These are phyloP conservation scores for Colletotrichum agaves DNA, from an alignment of 2,329 filamentous ascomycete genomes.

Conservation along the genomic window DNA sequence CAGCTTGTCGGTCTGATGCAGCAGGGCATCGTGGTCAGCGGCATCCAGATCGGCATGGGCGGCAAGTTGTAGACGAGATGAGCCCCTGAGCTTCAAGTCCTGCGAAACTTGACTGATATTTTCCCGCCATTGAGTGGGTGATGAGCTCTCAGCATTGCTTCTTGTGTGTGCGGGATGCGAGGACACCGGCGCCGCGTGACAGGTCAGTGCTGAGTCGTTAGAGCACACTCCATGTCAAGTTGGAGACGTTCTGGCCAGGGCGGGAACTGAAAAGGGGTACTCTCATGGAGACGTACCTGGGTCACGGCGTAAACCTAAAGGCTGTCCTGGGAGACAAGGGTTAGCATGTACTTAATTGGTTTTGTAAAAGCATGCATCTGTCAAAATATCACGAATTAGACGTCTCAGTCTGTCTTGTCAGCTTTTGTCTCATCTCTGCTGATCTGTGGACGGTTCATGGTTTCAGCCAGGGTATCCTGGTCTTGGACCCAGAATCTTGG, in stretches of 20 bases:
- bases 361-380: background rate
- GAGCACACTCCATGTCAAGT: background rate
- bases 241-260: background rate
- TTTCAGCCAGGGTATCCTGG: conserved; percentile 7
- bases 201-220: background rate
- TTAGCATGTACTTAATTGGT: conserved; percentile 23
- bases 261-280: background rate
- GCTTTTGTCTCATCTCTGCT: conserved; percentile 6
- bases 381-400: background rate
- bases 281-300: background rate
- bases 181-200: background rate
- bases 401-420: background rate
- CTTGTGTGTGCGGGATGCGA: background rate
- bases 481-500: background rate
- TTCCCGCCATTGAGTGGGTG: background rate
- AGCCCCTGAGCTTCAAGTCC: background rate
- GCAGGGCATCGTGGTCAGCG: conserved; percentile 39
- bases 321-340: conserved; percentile 9
- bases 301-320: conserved; percentile 11
- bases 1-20: conserved; percentile 41
- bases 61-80: conserved; percentile 34
- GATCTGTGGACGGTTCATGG: background rate
- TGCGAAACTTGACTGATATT: background rate
- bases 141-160: background rate
- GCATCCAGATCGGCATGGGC: conserved; percentile 36